These are phyloP conservation scores for Iris macrosiphon DNA, from an alignment of 106 monocot genomes.

Conservation along the genomic window DNA sequence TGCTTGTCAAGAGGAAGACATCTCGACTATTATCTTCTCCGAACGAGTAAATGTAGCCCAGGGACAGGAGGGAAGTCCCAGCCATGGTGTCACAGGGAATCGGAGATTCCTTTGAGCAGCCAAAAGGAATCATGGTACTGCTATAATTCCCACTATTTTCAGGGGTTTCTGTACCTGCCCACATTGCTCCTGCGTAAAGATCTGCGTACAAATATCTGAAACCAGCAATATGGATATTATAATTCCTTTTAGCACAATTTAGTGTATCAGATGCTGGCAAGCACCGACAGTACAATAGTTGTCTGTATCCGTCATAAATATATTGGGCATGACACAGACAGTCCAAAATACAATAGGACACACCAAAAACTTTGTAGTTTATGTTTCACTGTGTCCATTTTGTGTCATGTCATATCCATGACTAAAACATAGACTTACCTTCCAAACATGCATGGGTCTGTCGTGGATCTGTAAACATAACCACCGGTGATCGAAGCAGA, in stretches of 20 bases:
- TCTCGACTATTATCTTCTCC: constrained; percentile 75
- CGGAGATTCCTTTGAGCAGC: constrained; percentile 62
- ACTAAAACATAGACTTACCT: constrained; percentile 37
- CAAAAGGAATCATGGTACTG: constrained; percentile 34
- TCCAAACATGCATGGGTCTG: constrained; percentile 88
- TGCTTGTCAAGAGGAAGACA: constrained; percentile 44
- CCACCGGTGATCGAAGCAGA: constrained; percentile 82
- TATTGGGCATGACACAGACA: too few relatives aligned
- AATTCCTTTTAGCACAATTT: not conserved
- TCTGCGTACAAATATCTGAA: constrained; percentile 76
- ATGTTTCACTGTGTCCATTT: not conserved
- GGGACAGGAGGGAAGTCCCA: constrained; percentile 37
- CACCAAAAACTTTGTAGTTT: too few relatives aligned
- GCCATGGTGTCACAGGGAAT: constrained; percentile 52
- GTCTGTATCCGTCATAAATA: not conserved
- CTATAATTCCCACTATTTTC: constrained; percentile 73
- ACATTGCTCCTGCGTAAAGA: constrained; percentile 53
- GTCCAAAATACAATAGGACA: too few relatives aligned
- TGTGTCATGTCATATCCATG: too few relatives aligned
- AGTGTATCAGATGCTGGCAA: too few relatives aligned
- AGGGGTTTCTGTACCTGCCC: constrained; percentile 63
- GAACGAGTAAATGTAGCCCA: constrained; percentile 74
- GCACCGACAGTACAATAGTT: not conserved
- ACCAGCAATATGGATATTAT: not conserved
- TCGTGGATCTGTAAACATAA: constrained; percentile 60